Evolutionary conservation across 2,329 filamentous ascomycete species (phyloP).

Genomic region (Colletotrichum australisinense): DNA sequence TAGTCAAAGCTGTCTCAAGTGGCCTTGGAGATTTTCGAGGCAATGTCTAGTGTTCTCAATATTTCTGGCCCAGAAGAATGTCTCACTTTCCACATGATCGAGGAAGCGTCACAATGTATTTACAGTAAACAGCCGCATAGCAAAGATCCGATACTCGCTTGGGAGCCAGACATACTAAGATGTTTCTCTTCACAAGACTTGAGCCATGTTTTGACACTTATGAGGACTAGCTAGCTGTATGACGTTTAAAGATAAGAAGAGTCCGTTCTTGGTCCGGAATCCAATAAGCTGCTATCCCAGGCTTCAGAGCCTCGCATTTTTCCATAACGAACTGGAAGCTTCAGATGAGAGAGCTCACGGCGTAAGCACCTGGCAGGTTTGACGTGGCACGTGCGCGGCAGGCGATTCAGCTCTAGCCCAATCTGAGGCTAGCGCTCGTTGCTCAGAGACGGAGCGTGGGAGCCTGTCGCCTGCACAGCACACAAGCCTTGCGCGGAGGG

Average conservation of each 20-base stretch:
- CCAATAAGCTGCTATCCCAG: too few species aligned
- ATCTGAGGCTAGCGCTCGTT: conserved; percentile 13
- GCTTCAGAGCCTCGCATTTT: too few species aligned
- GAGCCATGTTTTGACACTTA: neutral
- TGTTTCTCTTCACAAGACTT: neutral
- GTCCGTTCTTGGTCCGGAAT: too few species aligned
- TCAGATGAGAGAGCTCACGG: too few species aligned
- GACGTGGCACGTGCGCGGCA: conserved; percentile 15
- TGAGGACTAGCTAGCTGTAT: too few species aligned
- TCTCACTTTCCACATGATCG: neutral
- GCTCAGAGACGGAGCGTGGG: conserved; percentile 7
- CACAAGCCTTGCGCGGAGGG: conserved; percentile 6
- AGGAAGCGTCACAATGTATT: neutral
- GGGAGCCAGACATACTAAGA: neutral
- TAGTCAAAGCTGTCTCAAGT: neutral
- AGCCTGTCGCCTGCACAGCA: conserved; percentile 18
- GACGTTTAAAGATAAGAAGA: too few species aligned
- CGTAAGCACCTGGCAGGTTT: neutral
- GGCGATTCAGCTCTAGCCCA: conserved; percentile 10
- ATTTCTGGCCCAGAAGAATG: neutral
- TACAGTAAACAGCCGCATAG: neutral
- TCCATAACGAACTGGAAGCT: too few species aligned
- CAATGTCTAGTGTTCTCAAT: neutral
- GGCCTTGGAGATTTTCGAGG: neutral
- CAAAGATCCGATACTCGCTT: too few species aligned